Conservation (phyloP, 257 asterid species). For the Rubia yunnanensis region DNA sequence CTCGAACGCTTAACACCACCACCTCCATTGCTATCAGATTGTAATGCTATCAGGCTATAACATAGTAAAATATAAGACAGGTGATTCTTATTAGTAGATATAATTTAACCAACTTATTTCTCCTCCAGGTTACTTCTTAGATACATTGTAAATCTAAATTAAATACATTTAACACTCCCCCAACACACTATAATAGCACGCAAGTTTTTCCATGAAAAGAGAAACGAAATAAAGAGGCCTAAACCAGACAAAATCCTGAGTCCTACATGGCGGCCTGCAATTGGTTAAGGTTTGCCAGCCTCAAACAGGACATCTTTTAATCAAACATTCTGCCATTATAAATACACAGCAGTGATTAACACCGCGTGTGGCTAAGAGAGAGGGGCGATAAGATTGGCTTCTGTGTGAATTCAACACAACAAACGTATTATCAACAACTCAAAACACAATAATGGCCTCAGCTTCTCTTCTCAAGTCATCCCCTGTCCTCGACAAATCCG, state of each 20-base stretch:
- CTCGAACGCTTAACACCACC: no score
- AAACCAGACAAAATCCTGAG: constrained; percentile 19
- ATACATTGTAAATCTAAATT: no score
- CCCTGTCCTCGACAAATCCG: constrained; percentile 64
- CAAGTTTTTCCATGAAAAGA: not conserved
- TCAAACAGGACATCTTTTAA: constrained; percentile 49
- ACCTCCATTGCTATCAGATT: no score
- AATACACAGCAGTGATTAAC: constrained; percentile 13
- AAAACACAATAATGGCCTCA: constrained; percentile 50
- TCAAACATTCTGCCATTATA: constrained; percentile 23
- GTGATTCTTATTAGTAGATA: no score
- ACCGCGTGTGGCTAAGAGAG: constrained; percentile 39
- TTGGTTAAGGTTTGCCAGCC: constrained; percentile 59
- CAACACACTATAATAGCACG: no score
- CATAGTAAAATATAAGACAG: no score
- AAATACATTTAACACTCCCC: no score
- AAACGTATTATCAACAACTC: not conserved
- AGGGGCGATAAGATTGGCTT: constrained; percentile 45
- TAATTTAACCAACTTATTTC: no score
- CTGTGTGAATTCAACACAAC: not conserved
- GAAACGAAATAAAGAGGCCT: constrained; percentile 16
- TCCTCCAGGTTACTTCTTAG: no score
- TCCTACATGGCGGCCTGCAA: constrained; percentile 29
- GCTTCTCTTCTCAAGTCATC: constrained; percentile 84
- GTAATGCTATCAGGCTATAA: no score